These are phyloP conservation scores for Euryodendron excelsum DNA, from an alignment of 148 eudicot species.

Conservation along the genomic window DNA sequence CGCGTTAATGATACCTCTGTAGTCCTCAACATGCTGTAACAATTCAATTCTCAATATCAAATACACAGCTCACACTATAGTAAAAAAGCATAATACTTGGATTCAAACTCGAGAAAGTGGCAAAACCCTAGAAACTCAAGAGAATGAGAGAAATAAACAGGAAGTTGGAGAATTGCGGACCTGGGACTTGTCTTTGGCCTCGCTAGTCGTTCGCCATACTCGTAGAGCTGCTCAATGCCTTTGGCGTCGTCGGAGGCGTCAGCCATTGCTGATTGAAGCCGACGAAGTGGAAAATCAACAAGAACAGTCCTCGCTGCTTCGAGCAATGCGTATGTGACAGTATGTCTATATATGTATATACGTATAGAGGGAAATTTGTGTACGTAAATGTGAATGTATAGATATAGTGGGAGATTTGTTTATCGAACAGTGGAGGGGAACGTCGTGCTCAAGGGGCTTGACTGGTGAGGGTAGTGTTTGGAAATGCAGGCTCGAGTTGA, in stretches of 20 bases:
- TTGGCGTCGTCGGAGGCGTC: slow-evolving; percentile 49
- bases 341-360: neutral
- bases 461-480: neutral
- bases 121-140: slow-evolving; percentile 33
- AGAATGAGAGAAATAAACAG: neutral
- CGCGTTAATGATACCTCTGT: slow-evolving; percentile 62
- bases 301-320: neutral
- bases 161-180: slow-evolving; percentile 23
- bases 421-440: neutral
- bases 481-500: no score
- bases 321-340: neutral
- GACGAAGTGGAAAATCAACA: neutral
- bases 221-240: slow-evolving; percentile 83
- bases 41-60: no score
- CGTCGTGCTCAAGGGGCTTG: neutral
- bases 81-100: no score
- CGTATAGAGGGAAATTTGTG: neutral
- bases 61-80: no score
- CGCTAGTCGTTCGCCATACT: slow-evolving; percentile 85
- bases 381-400: neutral
- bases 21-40: slow-evolving; percentile 58
- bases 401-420: neutral
- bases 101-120: no score
- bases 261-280: slow-evolving; percentile 39
- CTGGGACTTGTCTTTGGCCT: slow-evolving; percentile 92